Conservation (phyloP, 2,329 filamentous ascomycete genomes). For the Stagonosporopsis tanaceti region DNA sequence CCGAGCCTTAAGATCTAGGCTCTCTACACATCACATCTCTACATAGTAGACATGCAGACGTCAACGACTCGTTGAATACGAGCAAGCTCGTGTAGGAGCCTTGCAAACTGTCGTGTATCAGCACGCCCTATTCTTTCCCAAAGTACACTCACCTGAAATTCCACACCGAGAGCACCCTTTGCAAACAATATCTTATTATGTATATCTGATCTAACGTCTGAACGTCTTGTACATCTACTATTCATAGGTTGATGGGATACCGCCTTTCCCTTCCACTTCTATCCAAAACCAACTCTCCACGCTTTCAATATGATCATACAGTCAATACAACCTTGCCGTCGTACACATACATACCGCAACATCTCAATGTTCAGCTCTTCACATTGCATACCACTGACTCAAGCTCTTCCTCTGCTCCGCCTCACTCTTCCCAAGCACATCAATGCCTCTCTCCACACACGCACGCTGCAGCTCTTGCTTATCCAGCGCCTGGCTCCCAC, state of each 20-base stretch:
- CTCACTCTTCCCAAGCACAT: constrained; percentile 40
- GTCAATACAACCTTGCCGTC: not conserved
- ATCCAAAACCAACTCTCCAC: not conserved
- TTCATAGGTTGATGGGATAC: not conserved
- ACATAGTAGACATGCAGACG: not conserved
- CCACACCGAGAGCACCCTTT: not conserved
- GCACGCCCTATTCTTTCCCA: not conserved
- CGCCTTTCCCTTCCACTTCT: not conserved
- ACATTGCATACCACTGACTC: constrained; percentile 27
- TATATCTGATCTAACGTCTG: not conserved
- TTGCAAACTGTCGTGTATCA: not conserved
- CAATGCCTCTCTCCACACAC: constrained; percentile 64
- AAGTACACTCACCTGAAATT: not conserved
- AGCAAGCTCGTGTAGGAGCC: not conserved
- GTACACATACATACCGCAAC: not conserved
- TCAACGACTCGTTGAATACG: not conserved
- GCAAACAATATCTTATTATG: not conserved
- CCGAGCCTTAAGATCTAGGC: not conserved
- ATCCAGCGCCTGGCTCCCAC: constrained; percentile 67
- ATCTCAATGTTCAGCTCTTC: not conserved
- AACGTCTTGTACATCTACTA: not conserved
- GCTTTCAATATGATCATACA: not conserved
- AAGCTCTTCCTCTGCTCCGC: constrained; percentile 37
- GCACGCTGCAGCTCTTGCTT: constrained; percentile 73
- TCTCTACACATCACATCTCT: no score